A percentile compares a stretch with the other conserved stretches of the same genome.
Conservation (phyloP, 192 early-diverging fungal species). For the Coemansia sp. region DNA sequence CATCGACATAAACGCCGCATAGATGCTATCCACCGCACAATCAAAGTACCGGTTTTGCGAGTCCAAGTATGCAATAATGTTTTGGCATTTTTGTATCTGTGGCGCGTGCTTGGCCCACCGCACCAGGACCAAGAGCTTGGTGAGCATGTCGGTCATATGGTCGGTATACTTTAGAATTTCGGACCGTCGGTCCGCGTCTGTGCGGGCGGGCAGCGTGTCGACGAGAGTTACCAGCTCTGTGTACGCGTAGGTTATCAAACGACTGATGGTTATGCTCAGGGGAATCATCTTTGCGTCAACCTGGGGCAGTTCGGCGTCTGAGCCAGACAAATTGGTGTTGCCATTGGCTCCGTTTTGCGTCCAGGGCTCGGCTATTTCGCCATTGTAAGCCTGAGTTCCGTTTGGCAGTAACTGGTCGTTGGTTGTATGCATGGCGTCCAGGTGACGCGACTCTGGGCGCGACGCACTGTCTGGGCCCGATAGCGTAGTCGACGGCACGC, state of each 20-base stretch:
- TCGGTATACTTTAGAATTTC: slow-evolving; percentile 66
- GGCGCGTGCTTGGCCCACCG: slow-evolving; percentile 73
- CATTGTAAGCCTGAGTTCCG: not conserved
- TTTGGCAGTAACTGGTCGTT: slow-evolving; percentile 7
- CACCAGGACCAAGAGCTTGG: slow-evolving; percentile 72
- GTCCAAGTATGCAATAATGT: slow-evolving; percentile 62
- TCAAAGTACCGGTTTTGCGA: slow-evolving; percentile 62
- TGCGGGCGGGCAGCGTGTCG: slow-evolving; percentile 64
- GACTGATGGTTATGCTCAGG: slow-evolving; percentile 59
- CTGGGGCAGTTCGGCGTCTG: slow-evolving; percentile 52
- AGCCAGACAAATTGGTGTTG: not conserved
- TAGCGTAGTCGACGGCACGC: slow-evolving; percentile 29
- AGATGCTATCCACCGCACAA: slow-evolving; percentile 61
- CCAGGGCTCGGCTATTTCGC: not conserved
- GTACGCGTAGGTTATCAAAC: slow-evolving; percentile 65
- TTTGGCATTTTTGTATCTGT: slow-evolving; percentile 71
- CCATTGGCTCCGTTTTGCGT: not conserved
- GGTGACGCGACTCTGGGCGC: not conserved
- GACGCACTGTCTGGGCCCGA: slow-evolving; percentile 17
- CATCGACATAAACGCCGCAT: slow-evolving; percentile 55
- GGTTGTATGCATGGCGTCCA: not conserved
- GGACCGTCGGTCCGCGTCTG: slow-evolving; percentile 56
- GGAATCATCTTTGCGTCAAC: slow-evolving; percentile 66
- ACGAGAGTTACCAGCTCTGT: slow-evolving; percentile 65
- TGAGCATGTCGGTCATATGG: slow-evolving; percentile 63